These are phyloP conservation scores for Endotrypanum monterogeii DNA, from an alignment of 208 protist species.

Conservation along the genomic window DNA sequence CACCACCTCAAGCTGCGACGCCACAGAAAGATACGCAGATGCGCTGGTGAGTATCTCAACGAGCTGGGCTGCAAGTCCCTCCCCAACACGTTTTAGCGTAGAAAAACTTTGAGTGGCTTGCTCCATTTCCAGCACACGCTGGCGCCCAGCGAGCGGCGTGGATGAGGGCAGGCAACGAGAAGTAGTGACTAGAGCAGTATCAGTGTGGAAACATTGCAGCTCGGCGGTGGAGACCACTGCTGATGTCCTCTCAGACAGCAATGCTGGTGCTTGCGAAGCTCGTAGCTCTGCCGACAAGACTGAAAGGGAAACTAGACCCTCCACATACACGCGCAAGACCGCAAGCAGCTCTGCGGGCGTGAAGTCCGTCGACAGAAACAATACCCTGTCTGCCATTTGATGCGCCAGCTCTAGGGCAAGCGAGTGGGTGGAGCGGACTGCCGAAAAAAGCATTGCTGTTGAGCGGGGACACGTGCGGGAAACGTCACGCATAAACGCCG, in stretches of 20 bases:
- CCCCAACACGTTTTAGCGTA: constrained; percentile 47
- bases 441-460: constrained; percentile 71
- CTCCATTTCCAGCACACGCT: constrained; percentile 28
- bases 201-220: not conserved
- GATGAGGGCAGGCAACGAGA: not conserved
- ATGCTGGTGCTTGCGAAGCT: not conserved
- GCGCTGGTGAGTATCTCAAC: constrained; percentile 54
- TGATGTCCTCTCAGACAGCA: not conserved
- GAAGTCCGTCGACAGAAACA: constrained; percentile 85
- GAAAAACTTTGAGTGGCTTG: constrained; percentile 50
- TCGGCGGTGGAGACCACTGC: not conserved
- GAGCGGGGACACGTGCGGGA: constrained; percentile 63
- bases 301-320: constrained; percentile 43
- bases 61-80: constrained; percentile 63
- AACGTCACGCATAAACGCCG: constrained; percentile 36
- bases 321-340: constrained; percentile 71
- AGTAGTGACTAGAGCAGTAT: not conserved
- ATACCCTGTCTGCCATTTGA: constrained; percentile 55
- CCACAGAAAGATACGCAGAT: constrained; percentile 56
- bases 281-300: constrained; percentile 29
- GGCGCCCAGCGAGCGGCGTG: constrained; percentile 1
- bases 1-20: constrained; percentile 61
- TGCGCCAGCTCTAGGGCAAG: constrained; percentile 44
- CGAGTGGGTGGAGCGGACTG: constrained; percentile 27
- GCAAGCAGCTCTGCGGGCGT: constrained; percentile 74